A percentile compares a stretch with the other conserved stretches of the same genome.
These are phyloP conservation scores for Fusarium nodosum DNA, from an alignment of 2,329 filamentous ascomycete genomes.

Conservation along the genomic window DNA sequence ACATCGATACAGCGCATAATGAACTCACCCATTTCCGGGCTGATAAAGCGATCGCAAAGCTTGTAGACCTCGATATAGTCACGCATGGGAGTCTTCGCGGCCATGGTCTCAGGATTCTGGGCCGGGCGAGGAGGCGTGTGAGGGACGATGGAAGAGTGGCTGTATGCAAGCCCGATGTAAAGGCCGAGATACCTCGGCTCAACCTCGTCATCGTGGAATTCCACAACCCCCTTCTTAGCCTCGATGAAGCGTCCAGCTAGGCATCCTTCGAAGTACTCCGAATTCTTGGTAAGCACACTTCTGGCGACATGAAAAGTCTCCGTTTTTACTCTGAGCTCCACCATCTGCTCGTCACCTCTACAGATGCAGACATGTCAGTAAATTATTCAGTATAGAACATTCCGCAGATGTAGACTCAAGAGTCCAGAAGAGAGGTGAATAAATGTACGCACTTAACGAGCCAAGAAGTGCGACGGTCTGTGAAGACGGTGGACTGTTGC, in stretches of 20 bases:
- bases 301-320: slow-evolving; percentile 52
- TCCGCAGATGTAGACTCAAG: background rate
- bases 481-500: slow-evolving; percentile 47
- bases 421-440: background rate
- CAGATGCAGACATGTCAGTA: slow-evolving; percentile 15
- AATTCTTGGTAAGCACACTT: slow-evolving; percentile 51
- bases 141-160: slow-evolving; percentile 53
- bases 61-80: slow-evolving; percentile 56
- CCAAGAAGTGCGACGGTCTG: slow-evolving; percentile 54
- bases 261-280: slow-evolving; percentile 54
- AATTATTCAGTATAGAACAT: background rate
- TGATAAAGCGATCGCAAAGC: slow-evolving; percentile 55
- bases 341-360: slow-evolving; percentile 51
- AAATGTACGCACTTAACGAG: slow-evolving; percentile 52
- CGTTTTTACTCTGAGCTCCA: slow-evolving; percentile 50
- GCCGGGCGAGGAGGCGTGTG: slow-evolving; percentile 46
- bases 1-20: slow-evolving; percentile 51
- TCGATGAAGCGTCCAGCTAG: slow-evolving; percentile 50
- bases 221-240: slow-evolving; percentile 46
- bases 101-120: slow-evolving; percentile 47
- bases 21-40: slow-evolving; percentile 49
- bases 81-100: slow-evolving; percentile 48
- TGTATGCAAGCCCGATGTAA: slow-evolving; percentile 55
- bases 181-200: slow-evolving; percentile 53
- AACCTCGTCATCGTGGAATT: slow-evolving; percentile 50